Base-by-base conservation (phyloP, 2,329 filamentous ascomycete genomes). In the Ophiostoma angusticollis region DNA sequence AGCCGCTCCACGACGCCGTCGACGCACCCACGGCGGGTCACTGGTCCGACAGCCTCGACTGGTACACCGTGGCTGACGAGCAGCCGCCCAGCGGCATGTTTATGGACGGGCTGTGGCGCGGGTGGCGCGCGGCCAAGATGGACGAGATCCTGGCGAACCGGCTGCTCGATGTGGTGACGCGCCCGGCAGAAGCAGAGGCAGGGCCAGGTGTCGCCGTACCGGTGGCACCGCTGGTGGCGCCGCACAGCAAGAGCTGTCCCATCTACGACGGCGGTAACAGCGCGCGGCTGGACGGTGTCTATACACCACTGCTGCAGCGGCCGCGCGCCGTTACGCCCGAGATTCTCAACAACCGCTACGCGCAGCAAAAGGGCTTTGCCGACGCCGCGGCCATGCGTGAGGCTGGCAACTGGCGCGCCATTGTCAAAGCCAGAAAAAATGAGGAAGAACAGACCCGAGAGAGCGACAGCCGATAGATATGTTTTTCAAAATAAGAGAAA, bases 71-170 rank as follows among this genome's bases (percentile, higher is more conserved):
- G 2, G 83, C 82, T 31, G 82, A 89, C 46, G 72, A 78, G 28
- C 56, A 57, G 36, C 63, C 62, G 16, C 56, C 64, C 25, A 68
- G 37, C 31, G 65, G 70, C 46, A 76, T 80, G 21, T 63, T 89
- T 25, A 69, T 86, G 47, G 80, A 85, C 48, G 72, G 78, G 42
- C 56, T 93, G 34, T 98, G 91, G 91, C 67, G 71, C 44, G 63
- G 77, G 17, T 98, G 91, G 89, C 74, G 84, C 43, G 74, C 78
- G 53, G 68, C 73, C 39, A 94, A 94, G 65, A 83, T 96, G 49
- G 86, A 96, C 52, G 91, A 96, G 65, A 64, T 93, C 37, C 65
- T 98, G 40, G 77, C 84, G 0, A 78, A 73, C 43, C 73, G 76
- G 49, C 62, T 98, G 36, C 64, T 96, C 43, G 74, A 83, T 51